Evolutionary conservation across 331 rosid species (phyloP), one percentile per base, ranked within the genome.

Genomic region (Malus hybrid): DNA sequence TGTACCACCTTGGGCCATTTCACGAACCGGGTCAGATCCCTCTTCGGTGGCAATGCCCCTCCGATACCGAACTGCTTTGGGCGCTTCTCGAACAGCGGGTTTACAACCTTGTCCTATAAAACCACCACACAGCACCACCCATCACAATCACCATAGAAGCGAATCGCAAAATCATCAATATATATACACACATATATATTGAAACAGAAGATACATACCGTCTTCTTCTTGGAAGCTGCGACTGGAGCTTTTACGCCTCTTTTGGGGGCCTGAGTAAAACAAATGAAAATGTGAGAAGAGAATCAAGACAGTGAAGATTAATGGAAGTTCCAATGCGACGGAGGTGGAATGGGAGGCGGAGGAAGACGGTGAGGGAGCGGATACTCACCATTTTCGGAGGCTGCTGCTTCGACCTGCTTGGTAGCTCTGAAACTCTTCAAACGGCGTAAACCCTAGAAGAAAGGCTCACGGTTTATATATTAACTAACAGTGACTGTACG

Each of bases 31-130:
- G 86, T 83, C 19, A 83, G 82, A 70, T 79, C 86, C 61, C 83
- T 75, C 77, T 83, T 83, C 19, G 86, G 86, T 0, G 83, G 86
- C 44, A 83, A 65, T 6, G 86, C 86, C 24, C 86, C 86, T 4
- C 81, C 83, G 56, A 79, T 83, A 52, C 86, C 86, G 32, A 83
- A 83, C 81, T 70, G 86, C 81, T 76, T 83, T 16, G 86, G 72
- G 31, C 83, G 71, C 76, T 83, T 83, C 83, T 83, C 86, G 62
- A 83, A 83, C n/a, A 82, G 80, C 1, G 86, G 81, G 81, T 83
- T 79, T 46, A 76, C 86, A 27, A 83, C 83, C 69, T 79, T 79
- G 72, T 79, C 86, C 84, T 76, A 34, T 33, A 31, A 12, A n/a
- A 15, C n/a, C 77, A 64, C n/a, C 44, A 52, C 54, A 65, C 19